phyloP scores from a whole-genome alignment of 768 basidiomycete species.

The Kwoniella europaea region DNA sequence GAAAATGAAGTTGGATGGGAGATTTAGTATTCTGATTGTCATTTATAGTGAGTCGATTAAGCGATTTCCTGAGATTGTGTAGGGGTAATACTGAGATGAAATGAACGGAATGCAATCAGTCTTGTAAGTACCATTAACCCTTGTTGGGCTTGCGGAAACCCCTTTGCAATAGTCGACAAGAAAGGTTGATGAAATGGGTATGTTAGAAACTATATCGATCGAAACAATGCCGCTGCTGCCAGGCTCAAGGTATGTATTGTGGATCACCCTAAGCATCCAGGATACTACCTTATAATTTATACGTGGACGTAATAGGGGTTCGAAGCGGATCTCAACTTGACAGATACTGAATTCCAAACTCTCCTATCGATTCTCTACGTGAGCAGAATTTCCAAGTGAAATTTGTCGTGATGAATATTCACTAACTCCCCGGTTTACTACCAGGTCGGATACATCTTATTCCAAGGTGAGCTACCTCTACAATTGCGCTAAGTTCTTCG shows the following conservation, averaged over 20 bases:
- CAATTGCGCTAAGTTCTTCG: background rate
- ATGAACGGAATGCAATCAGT: conserved; percentile 3
- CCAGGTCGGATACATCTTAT: conserved; percentile 46
- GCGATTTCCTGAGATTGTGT: too few species aligned
- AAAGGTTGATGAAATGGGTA: background rate
- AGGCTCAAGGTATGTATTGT: conserved; percentile 23
- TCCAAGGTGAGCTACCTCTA: conserved; percentile 34
- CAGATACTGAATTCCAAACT: conserved; percentile 45
- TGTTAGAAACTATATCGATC: conserved; percentile 42
- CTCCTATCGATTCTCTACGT: conserved; percentile 52
- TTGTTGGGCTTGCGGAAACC: background rate
- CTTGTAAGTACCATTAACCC: conserved; percentile 12
- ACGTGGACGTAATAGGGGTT: conserved; percentile 37
- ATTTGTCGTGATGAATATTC: background rate
- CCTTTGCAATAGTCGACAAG: background rate
- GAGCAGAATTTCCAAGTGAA: background rate
- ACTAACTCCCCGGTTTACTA: background rate
- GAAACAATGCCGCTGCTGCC: conserved; percentile 44
- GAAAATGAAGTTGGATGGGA: conserved; percentile 54
- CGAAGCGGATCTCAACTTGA: conserved; percentile 51
- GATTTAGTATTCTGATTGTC: conserved; percentile 53
- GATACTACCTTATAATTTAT: background rate
- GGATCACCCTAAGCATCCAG: too few species aligned
- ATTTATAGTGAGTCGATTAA: conserved; percentile 32
- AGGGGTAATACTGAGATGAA: too few species aligned